phyloP scores from a whole-genome alignment of 1,284 basidiomycete species.

The Boletellus sp. region DNA sequence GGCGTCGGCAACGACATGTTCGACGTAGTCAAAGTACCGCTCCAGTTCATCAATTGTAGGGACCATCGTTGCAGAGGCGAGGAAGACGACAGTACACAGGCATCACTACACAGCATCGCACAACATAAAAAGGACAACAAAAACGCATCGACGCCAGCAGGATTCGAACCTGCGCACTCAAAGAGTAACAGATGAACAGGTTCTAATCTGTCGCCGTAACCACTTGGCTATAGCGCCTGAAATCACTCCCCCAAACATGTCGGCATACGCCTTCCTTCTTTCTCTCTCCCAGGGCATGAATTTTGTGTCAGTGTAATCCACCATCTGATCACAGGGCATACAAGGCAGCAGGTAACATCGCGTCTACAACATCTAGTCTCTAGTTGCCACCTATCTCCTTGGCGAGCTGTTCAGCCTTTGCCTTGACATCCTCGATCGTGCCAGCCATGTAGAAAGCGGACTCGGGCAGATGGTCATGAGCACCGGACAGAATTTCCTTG shows the following conservation, averaged over 20 bases:
- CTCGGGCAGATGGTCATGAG: constrained; percentile 88
- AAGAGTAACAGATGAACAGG: constrained; percentile 37
- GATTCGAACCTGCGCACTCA: constrained; percentile 41
- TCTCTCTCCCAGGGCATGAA: too few species aligned
- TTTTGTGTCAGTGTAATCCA: constrained; percentile 10
- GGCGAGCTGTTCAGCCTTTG: constrained; percentile 93
- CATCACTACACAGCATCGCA: constrained; percentile 23
- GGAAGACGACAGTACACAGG: background rate
- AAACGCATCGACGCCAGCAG: constrained; percentile 32
- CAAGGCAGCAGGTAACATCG: constrained; percentile 4
- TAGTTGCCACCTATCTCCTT: constrained; percentile 80
- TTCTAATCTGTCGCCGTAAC: constrained; percentile 57
- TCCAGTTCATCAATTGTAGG: constrained; percentile 64
- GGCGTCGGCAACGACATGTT: constrained; percentile 59
- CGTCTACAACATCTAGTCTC: constrained; percentile 18
- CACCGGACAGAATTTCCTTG: constrained; percentile 92
- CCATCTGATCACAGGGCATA: background rate
- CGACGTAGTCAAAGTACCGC: constrained; percentile 63
- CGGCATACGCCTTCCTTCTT: too few species aligned
- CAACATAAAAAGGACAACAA: background rate
- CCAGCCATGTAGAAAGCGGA: constrained; percentile 93
- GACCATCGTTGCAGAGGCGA: constrained; percentile 22
- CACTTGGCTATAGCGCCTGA: constrained; percentile 51
- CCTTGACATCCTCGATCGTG: constrained; percentile 91
- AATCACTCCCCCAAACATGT: too few species aligned